Evolutionary conservation across 305 asterid genomes (phyloP), one percentile per base, ranked within the genome.

Genomic region (Euphrasia arctica): DNA sequence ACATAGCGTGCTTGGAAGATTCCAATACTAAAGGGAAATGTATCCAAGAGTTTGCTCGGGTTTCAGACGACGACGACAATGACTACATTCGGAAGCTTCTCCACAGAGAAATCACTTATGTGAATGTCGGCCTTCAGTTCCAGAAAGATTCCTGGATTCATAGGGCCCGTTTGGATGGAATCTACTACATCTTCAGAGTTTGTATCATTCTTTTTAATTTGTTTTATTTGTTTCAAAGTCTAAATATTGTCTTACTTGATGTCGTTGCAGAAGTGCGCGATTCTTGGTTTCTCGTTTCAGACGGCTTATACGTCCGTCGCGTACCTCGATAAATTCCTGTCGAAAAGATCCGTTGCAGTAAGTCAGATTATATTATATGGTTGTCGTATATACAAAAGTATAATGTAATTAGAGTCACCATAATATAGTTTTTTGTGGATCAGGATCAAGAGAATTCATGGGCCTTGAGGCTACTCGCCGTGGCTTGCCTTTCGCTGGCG

Each of bases 401-500:
- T 18, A 18, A 18, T 18, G 22, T 18, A 18, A 18, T 18, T 18
- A 18, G 22, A 18, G 22, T 18, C 22, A 18, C 22, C 22, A 18
- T 18, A 18, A 18, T 18, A 18, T 18, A 18, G 22, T 18, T 18
- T 18, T 18, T 18, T 18, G 22, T 18, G 22, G 22, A 18, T 18
- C 60, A 84, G 90, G 72, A 0, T 84, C 72, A 1, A 7, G 82
- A 66, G 7, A 63, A 75, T 31, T 50, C 65, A 22, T 79, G 94
- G 95, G 80, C 81, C 18, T 27, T 87, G 48, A 77, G 66, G 18
- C 36, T 90, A 66, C 31, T 87, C 13, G 75, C 83, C 57, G 59
- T 87, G 60, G 84, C 82, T 0, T 87, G 95, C 58, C 72, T 90
- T 28, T 80, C 90, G 8, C 32, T 90, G 52, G 91, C 95, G 12